These are phyloP conservation scores for Thalassiosira ordinaria DNA, from an alignment of 352 stramenopile genomes.

Conservation along the genomic window DNA sequence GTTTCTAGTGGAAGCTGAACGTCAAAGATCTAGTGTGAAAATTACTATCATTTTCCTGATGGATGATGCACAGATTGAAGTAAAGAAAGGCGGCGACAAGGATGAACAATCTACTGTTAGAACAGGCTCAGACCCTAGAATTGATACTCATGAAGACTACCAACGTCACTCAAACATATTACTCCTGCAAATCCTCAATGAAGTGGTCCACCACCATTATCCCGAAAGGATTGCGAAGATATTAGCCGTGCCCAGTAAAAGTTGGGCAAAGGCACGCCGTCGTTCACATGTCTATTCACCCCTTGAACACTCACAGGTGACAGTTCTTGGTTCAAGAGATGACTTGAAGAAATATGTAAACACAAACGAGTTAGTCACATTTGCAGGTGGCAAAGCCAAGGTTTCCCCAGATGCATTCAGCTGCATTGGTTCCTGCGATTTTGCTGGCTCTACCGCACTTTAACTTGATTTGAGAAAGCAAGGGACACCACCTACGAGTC, in stretches of 20 bases:
- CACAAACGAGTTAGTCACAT: slow-evolving; percentile 46
- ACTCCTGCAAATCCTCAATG: slow-evolving; percentile 43
- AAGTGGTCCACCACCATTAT: slow-evolving; percentile 62
- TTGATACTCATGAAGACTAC: slow-evolving; percentile 39
- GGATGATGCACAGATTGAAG: background rate
- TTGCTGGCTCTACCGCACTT: no score
- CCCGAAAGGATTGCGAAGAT: slow-evolving; percentile 60
- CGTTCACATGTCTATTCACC: slow-evolving; percentile 10
- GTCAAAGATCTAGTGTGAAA: slow-evolving; percentile 21
- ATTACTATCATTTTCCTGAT: slow-evolving; percentile 27
- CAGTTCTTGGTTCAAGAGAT: slow-evolving; percentile 39
- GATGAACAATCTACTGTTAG: background rate
- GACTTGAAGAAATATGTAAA: slow-evolving; percentile 62
- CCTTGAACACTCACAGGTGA: slow-evolving; percentile 45
- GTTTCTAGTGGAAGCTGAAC: slow-evolving; percentile 34
- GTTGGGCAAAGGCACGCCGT: slow-evolving; percentile 22
- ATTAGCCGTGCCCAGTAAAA: slow-evolving; percentile 57
- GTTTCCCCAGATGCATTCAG: slow-evolving; percentile 29
- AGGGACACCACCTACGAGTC: no score
- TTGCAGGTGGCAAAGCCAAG: slow-evolving; percentile 59
- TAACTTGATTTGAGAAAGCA: no score
- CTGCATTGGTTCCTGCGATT: background rate
- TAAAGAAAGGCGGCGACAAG: background rate
- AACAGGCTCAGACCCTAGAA: background rate
- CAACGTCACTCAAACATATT: slow-evolving; percentile 62